Percentiles rank a stretch among this genome's conserved stretches.
phyloP scores from a whole-genome alignment of 306 rosid species.

The Mimosa bimucronata region DNA sequence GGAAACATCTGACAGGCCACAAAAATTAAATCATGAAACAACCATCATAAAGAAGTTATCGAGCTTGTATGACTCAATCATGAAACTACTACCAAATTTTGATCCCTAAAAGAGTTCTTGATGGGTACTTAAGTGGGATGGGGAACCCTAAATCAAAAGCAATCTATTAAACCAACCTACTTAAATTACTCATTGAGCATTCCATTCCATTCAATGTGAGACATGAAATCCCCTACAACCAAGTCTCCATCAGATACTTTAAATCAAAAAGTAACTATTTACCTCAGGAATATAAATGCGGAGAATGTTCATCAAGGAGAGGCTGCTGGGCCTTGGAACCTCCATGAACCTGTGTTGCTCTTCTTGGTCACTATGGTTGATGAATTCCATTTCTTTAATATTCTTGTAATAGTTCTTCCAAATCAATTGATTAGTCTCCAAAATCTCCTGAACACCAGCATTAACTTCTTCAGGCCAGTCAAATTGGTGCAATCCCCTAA shows the following conservation, averaged over 20 bases:
- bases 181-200: too few relatives aligned
- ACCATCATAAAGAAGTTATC: constrained; percentile 32
- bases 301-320: constrained; percentile 85
- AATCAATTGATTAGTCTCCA: constrained; percentile 73
- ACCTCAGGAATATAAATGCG: constrained; percentile 85
- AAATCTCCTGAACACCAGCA: constrained; percentile 69
- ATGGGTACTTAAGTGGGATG: too few relatives aligned
- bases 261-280: constrained; percentile 27
- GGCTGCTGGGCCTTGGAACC: constrained; percentile 64
- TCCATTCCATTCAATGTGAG: too few relatives aligned
- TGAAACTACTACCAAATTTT: constrained; percentile 25
- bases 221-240: too few relatives aligned
- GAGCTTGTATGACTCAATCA: constrained; percentile 2
- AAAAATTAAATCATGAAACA: constrained; percentile 44
- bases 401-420: constrained; percentile 63
- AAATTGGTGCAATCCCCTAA: constrained; percentile 86
- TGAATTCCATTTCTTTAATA: constrained; percentile 51
- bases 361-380: constrained; percentile 43
- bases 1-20: constrained; percentile 81
- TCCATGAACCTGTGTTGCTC: constrained; percentile 53
- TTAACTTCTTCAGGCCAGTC: constrained; percentile 90
- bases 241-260: background rate
- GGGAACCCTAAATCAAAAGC: too few relatives aligned
- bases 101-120: background rate
- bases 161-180: too few relatives aligned